Evolutionary conservation across 208 protist genomes (phyloP).

Genomic region (Crithidia fasciculata): DNA sequence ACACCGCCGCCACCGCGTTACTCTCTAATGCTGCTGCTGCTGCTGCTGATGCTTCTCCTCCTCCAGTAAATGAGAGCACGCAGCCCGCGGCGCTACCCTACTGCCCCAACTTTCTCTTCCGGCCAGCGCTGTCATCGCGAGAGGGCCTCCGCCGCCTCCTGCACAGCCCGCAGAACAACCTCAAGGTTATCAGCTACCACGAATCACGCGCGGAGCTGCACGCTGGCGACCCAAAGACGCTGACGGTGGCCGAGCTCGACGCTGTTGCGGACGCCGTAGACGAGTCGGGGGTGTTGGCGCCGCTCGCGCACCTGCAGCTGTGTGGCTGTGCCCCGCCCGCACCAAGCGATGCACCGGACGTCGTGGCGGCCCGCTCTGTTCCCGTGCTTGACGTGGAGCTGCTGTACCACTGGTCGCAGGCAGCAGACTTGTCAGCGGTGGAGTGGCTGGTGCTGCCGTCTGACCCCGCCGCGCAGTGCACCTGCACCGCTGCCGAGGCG

Average conservation of each 20-base stretch:
- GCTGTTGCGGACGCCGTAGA: conserved; percentile 58
- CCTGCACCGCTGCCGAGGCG: conserved; percentile 8
- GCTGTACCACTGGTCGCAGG: conserved; percentile 61
- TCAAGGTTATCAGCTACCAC: conserved; percentile 38
- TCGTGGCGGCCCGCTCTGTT: not conserved
- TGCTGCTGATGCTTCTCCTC: not conserved
- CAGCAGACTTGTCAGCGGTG: conserved; percentile 32
- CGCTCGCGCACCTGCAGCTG: conserved; percentile 57
- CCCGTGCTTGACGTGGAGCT: conserved; percentile 68
- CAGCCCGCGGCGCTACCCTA: conserved; percentile 18
- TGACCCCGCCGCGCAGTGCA: conserved; percentile 14
- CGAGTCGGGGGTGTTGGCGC: conserved; percentile 36
- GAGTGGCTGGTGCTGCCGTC: conserved; percentile 47
- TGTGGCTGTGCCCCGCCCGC: conserved; percentile 39
- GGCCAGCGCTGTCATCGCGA: conserved; percentile 32
- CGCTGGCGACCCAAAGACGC: conserved; percentile 7
- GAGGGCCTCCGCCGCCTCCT: conserved; percentile 42
- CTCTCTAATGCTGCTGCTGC: not conserved
- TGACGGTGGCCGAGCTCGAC: conserved; percentile 25
- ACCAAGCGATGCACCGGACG: not conserved
- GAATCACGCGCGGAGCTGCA: conserved; percentile 13
- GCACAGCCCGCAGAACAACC: conserved; percentile 49
- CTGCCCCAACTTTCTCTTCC: conserved; percentile 70
- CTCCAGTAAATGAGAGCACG: not conserved
- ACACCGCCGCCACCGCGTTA: not conserved